A percentile compares a stretch with the other conserved stretches of the same genome.
phyloP scores from a whole-genome alignment of 306 rosid species.

The Begonia loranthoides region DNA sequence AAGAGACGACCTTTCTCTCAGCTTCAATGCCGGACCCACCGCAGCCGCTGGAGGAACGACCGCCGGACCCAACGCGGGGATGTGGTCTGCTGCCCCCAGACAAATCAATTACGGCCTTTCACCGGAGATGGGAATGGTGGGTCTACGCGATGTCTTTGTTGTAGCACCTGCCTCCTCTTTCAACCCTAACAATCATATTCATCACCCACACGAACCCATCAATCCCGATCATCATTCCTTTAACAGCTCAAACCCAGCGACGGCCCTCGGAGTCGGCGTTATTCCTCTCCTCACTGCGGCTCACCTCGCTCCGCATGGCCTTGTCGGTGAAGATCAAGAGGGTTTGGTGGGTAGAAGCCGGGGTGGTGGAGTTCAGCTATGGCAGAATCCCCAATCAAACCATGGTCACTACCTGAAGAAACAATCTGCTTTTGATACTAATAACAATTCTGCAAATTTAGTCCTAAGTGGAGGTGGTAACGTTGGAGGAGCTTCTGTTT shows the following conservation, averaged over 20 bases:
- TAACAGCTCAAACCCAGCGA: slow-evolving; percentile 41
- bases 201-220: too few species aligned
- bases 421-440: background rate
- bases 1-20: slow-evolving; percentile 68
- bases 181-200: background rate
- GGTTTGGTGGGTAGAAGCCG: slow-evolving; percentile 12
- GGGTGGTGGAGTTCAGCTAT: slow-evolving; percentile 55
- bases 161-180: slow-evolving; percentile 46
- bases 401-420: slow-evolving; percentile 38
- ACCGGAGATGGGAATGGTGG: slow-evolving; percentile 55
- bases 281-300: slow-evolving; percentile 52
- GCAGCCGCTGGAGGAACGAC: slow-evolving; percentile 12
- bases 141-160: slow-evolving; percentile 19
- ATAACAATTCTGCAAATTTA: background rate
- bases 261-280: slow-evolving; percentile 50
- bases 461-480: background rate
- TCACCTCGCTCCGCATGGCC: slow-evolving; percentile 14
- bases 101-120: slow-evolving; percentile 42
- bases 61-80: slow-evolving; percentile 17
- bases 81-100: slow-evolving; percentile 29
- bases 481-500: slow-evolving; percentile 6
- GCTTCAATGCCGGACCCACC: slow-evolving; percentile 78
- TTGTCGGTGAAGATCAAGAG: slow-evolving; percentile 11
- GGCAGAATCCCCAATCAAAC: slow-evolving; percentile 43
- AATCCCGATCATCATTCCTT: slow-evolving; percentile 35